These are phyloP conservation scores for Immersiporthe knoxdaviesiana DNA, from an alignment of 2,329 filamentous ascomycete species.

Conservation along the genomic window DNA sequence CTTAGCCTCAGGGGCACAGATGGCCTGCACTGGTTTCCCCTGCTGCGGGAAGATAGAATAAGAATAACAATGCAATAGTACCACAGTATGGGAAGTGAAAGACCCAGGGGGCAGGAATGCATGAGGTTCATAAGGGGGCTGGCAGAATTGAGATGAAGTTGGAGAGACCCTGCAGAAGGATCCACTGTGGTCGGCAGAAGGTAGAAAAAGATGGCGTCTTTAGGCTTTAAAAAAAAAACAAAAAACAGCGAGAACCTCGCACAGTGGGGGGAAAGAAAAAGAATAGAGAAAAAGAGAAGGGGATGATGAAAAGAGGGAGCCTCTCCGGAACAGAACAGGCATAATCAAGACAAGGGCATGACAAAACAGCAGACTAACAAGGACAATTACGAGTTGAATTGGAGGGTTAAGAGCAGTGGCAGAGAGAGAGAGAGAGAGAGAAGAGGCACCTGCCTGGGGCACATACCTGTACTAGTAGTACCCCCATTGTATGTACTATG, in stretches of 20 bases:
- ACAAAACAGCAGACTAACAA: background rate
- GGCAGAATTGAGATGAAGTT: background rate
- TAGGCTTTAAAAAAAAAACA: background rate
- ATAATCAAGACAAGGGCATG: no score
- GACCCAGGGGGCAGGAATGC: background rate
- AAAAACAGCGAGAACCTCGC: background rate
- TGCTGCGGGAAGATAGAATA: background rate
- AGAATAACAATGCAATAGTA: no score
- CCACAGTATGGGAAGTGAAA: background rate
- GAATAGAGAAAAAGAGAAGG: background rate
- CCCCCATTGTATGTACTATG: background rate
- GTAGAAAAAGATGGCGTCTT: background rate
- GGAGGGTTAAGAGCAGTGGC: background rate
- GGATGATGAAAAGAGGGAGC: no score
- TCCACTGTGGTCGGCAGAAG: background rate
- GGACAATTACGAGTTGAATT: background rate
- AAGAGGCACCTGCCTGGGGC: background rate
- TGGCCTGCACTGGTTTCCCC: background rate
- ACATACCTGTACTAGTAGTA: background rate
- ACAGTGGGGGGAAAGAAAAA: background rate
- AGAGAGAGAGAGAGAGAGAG: background rate
- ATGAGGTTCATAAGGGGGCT: background rate
- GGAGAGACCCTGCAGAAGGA: slow-evolving; percentile 6
- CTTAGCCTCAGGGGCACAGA: slow-evolving; percentile 1
- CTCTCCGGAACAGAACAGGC: background rate